phyloP scores from a whole-genome alignment of 75 land plant species.

The Cryptomeria japonica region DNA sequence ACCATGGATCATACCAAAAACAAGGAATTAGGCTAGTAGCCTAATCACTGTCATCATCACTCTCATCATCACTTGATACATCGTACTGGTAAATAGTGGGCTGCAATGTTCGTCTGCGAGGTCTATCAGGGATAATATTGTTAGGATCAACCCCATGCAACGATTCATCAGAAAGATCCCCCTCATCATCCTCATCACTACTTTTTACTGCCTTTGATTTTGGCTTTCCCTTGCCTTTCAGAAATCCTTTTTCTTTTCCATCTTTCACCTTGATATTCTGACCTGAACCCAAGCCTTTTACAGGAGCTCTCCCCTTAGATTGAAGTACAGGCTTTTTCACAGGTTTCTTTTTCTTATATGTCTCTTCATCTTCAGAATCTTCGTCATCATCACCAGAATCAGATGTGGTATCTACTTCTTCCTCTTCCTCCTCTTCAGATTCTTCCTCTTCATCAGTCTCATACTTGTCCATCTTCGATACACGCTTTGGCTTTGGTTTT shows the following conservation, averaged over 20 bases:
- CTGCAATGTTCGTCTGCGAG: slow-evolving; percentile 24
- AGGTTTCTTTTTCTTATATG: background rate
- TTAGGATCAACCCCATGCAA: slow-evolving; percentile 21
- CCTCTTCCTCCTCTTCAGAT: slow-evolving; percentile 10
- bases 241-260: slow-evolving; percentile 7
- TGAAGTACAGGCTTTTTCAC: slow-evolving; percentile 6
- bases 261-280: background rate
- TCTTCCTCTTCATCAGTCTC: slow-evolving; percentile 21
- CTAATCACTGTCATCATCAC: slow-evolving; percentile 22
- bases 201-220: slow-evolving; percentile 14
- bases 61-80: slow-evolving; percentile 23
- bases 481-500: slow-evolving; percentile 12
- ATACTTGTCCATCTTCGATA: slow-evolving; percentile 10
- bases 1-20: background rate
- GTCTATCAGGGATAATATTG: slow-evolving; percentile 29
- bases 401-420: slow-evolving; percentile 1
- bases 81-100: slow-evolving; percentile 21
- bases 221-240: slow-evolving; percentile 25
- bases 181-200: slow-evolving; percentile 27
- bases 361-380: slow-evolving; percentile 16
- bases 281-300: background rate
- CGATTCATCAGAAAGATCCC: slow-evolving; percentile 23
- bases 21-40: background rate
- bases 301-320: slow-evolving; percentile 3
- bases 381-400: slow-evolving; percentile 4